Evolutionary conservation across 352 stramenopile species (phyloP), one percentile per base, ranked within the genome.

Genomic region (Globisporangium mamillatum): DNA sequence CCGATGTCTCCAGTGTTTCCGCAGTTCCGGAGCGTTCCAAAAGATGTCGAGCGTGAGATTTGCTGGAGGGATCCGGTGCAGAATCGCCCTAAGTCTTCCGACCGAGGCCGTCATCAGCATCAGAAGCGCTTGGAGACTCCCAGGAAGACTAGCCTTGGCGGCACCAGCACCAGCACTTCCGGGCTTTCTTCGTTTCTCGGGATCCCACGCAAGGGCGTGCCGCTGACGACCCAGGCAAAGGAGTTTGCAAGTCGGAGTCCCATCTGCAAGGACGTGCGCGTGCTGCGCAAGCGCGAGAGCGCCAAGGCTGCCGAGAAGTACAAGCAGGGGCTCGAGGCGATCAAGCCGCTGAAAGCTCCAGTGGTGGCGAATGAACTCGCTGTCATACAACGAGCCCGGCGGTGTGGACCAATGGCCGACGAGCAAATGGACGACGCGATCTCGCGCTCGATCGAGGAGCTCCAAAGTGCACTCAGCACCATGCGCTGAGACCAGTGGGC

Each of bases 191-290:
- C 3, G 57, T 86, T 75, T 34, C 60, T 74, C 12, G 79, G 80
- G 1, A 71, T 82, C 18, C 82, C 83, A 10, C 74, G 82, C 50
- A 63, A 59, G 20, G 84, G 82, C 12, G 80, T 90, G 0, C 73
- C 77, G 1, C 64, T 92, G 18, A 89, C 84, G 8, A 24, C 41
- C 8, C 66, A 82, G 20, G 77, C 77, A 2, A 87, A 80, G 64
- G 67, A 62, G 18, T 89, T 88, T 61, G 73, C 74, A 9, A 67
- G 66, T 32, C 75, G 56, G 25, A 78, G 48, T 16, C 68, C 70
- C 22, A 67, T 86, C 2, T 90, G 82, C 60, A 72, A 67, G 29
- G 82, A 90, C 52, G 78, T 92, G 4, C 77, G 82, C 5, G 70
- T 75, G 8, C 60, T 90, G 46, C 71, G 76, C 3, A 70, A 80